Base-by-base conservation (phyloP, 257 asterid genomes). In the Verbena officinalis region DNA sequence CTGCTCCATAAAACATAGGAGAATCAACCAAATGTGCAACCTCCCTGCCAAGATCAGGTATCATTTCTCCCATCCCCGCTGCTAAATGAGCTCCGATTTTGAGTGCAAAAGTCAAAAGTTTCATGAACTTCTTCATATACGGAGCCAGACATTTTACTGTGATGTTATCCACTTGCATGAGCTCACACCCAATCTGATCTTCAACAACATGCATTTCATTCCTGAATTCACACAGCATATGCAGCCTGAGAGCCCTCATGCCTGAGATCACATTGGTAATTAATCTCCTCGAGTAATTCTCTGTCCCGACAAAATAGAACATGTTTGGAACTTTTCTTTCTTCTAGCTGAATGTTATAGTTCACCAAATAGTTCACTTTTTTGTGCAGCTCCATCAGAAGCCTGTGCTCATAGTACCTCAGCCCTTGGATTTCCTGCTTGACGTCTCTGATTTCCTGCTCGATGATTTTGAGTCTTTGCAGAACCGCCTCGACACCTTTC, bases 61-160 rank as follows among this genome's bases (percentile, higher is more conserved):
- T 91, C 88, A 91, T 68, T 55, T 80, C 87, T 33, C 96, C 96
- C 98, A 91, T 91, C 10, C 98, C 98, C 51, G 66, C 90, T 57
- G 96, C 96, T 58, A 91, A 71, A 65, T 91, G 98, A 22, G 98
- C 98, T 59, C 98, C 96, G 19, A 91, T 86, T 69, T 91, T 88
- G 31, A 91, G 86, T 22, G 98, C 96, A 75, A 91, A 88, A 16
- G 98, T 88, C 33, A 91, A 30, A 31, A 91, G 84, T 72, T 74
- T 88, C 96, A 86, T 81, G 80, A 88, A 88, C 43, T 81, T 84
- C 9, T 72, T 86, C 90, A 83, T 70, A 20, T 88, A 84, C 0
- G 95, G 96, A 45, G 96, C 91, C 30, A 91, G 71, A 44, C 78
- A 78, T 65, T 75, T 88, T 4, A 86, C 84, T 44, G 98, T 78